phyloP scores from a whole-genome alignment of 208 protist genomes.

The Naegleria fowleri region DNA sequence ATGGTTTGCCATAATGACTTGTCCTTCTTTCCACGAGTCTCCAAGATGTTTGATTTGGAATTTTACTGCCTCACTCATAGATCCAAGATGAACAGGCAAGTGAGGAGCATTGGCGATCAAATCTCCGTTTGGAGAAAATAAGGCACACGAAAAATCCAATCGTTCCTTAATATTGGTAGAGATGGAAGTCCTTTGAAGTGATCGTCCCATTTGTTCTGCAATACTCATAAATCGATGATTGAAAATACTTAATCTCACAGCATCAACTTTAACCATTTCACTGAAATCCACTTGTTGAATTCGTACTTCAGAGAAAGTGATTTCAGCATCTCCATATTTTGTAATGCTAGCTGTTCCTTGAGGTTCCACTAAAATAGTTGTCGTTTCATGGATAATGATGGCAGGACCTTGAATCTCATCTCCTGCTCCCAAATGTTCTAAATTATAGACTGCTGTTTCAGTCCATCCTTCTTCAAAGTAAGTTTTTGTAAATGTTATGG shows the following conservation, averaged over 20 bases:
- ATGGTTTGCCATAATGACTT: slow-evolving; percentile 86
- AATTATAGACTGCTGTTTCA: slow-evolving; percentile 59
- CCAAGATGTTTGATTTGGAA: slow-evolving; percentile 63
- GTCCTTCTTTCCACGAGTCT: slow-evolving; percentile 66
- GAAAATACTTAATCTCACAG: slow-evolving; percentile 82
- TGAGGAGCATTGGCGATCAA: slow-evolving; percentile 91
- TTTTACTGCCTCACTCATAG: slow-evolving; percentile 80
- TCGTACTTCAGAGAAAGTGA: slow-evolving; percentile 53
- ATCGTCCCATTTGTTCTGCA: slow-evolving; percentile 92
- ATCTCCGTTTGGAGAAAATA: slow-evolving; percentile 77
- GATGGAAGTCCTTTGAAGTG: slow-evolving; percentile 85
- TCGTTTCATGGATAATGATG: slow-evolving; percentile 75
- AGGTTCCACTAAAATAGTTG: slow-evolving; percentile 80
- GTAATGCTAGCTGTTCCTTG: slow-evolving; percentile 65
- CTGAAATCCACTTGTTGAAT: neutral
- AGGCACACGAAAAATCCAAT: slow-evolving; percentile 75
- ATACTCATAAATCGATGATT: slow-evolving; percentile 91
- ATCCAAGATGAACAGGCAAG: slow-evolving; percentile 88
- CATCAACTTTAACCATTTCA: slow-evolving; percentile 58
- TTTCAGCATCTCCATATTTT: slow-evolving; percentile 62
- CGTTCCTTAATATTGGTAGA: slow-evolving; percentile 93
- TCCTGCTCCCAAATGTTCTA: slow-evolving; percentile 35
- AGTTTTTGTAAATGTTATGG: slow-evolving; percentile 39
- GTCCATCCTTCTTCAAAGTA: slow-evolving; percentile 51
- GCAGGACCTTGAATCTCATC: slow-evolving; percentile 64